These are phyloP conservation scores for Cryphonectria naterciae DNA, from an alignment of 2,329 filamentous ascomycete genomes.

Conservation along the genomic window DNA sequence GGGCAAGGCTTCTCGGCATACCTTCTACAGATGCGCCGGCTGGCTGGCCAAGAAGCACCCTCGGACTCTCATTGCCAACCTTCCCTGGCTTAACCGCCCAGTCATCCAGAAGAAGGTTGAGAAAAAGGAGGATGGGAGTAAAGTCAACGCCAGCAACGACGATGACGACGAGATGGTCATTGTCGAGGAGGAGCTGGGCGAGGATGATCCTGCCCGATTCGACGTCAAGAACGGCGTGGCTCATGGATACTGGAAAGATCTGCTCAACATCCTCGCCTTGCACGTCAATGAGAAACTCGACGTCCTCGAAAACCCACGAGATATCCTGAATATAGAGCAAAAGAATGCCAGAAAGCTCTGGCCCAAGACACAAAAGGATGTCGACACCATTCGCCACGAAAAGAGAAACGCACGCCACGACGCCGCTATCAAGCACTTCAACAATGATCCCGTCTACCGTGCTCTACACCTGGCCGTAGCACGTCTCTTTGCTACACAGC, in stretches of 20 bases:
- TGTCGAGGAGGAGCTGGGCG: slow-evolving; percentile 39
- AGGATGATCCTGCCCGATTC: slow-evolving; percentile 42
- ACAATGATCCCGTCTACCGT: slow-evolving; percentile 51
- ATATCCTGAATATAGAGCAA: slow-evolving; percentile 46
- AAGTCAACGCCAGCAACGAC: slow-evolving; percentile 20
- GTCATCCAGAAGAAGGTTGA: slow-evolving; percentile 58
- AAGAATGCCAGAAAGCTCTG: slow-evolving; percentile 30
- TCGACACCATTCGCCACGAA: slow-evolving; percentile 35
- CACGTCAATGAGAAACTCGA: slow-evolving; percentile 52
- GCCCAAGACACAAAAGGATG: slow-evolving; percentile 32
- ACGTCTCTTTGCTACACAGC: slow-evolving; percentile 60
- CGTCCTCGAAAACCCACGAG: slow-evolving; percentile 43
- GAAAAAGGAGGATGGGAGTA: slow-evolving; percentile 39
- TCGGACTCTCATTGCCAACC: slow-evolving; percentile 55
- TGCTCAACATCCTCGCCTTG: slow-evolving; percentile 60
- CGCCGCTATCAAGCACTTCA: slow-evolving; percentile 44
- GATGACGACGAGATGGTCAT: slow-evolving; percentile 42
- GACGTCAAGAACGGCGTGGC: slow-evolving; percentile 54
- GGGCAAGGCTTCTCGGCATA: slow-evolving; percentile 56
- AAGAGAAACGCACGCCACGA: slow-evolving; percentile 46
- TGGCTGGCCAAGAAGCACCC: slow-evolving; percentile 62
- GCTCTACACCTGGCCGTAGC: slow-evolving; percentile 57
- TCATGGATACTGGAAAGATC: slow-evolving; percentile 67
- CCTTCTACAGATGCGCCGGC: slow-evolving; percentile 57
- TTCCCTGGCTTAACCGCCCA: slow-evolving; percentile 59